These are phyloP conservation scores for Acanthamoeba lenticulata DNA, from an alignment of 208 protist genomes.

Conservation along the genomic window DNA sequence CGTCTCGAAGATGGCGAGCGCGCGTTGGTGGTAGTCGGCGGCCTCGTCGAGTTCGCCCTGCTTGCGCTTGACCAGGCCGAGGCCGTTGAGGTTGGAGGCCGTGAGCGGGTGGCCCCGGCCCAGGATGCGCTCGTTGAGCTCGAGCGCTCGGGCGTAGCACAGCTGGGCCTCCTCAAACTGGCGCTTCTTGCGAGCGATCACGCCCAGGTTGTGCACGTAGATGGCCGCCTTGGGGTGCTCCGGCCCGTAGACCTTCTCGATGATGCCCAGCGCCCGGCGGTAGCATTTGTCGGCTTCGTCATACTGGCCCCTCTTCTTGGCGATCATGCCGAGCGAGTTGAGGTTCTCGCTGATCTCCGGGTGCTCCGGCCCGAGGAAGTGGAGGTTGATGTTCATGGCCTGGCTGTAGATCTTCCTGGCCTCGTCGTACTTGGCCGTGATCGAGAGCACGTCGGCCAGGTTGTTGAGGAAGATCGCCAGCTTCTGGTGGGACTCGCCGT, in stretches of 20 bases:
- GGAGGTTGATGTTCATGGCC: slow-evolving; percentile 28
- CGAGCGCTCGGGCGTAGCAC: slow-evolving; percentile 6
- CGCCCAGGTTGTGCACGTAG: slow-evolving; percentile 66
- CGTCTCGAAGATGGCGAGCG: slow-evolving; percentile 55
- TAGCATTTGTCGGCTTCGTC: slow-evolving; percentile 30
- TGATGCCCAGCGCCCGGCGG: slow-evolving; percentile 21
- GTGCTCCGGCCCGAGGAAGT: slow-evolving; percentile 14
- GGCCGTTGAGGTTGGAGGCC: slow-evolving; percentile 3
- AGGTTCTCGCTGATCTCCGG: slow-evolving; percentile 65
- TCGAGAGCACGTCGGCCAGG: slow-evolving; percentile 37
- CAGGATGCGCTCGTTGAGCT: slow-evolving; percentile 38
- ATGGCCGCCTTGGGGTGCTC: slow-evolving; percentile 54
- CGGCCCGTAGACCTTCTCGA: slow-evolving; percentile 57
- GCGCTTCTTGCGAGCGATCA: slow-evolving; percentile 40
- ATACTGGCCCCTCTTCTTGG: slow-evolving; percentile 55
- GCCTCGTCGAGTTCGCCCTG: slow-evolving; percentile 51
- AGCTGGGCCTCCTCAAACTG: background rate
- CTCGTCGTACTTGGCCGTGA: slow-evolving; percentile 59
- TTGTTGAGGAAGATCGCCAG: slow-evolving; percentile 60
- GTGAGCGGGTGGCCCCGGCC: background rate
- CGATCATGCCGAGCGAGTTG: slow-evolving; percentile 61
- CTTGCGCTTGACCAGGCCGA: slow-evolving; percentile 14
- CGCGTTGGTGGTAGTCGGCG: slow-evolving; percentile 5
- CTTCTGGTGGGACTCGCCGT: slow-evolving; percentile 37
- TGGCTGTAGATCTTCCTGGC: background rate